phyloP scores from a whole-genome alignment of 805 yeast genomes.

The Cyberlindnera xishuangbannaensis region DNA sequence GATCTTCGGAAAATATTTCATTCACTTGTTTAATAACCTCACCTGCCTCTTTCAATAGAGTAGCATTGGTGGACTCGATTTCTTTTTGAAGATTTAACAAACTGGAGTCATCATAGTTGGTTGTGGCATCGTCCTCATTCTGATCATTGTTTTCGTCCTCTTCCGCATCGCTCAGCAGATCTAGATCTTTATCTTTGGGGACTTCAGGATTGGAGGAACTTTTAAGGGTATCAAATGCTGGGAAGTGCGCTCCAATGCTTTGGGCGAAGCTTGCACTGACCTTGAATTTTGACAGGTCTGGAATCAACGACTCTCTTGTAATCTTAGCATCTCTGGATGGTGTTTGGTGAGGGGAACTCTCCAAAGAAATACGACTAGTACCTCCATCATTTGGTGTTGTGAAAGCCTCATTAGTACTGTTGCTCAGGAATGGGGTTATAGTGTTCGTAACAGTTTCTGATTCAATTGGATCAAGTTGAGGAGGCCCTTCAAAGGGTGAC shows the following conservation, averaged over 20 bases:
- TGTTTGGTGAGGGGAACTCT: conserved; percentile 10
- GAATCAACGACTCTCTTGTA: conserved; percentile 25
- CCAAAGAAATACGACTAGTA: conserved; percentile 7
- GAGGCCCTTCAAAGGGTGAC: no score
- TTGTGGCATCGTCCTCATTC: conserved; percentile 5
- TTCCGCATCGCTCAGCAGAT: conserved; percentile 7
- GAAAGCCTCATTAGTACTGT: conserved; percentile 1
- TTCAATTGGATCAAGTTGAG: no score
- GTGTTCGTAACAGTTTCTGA: no score
- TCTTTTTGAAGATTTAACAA: conserved; percentile 21
- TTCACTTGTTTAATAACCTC: conserved; percentile 24
- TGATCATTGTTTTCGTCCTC: conserved; percentile 7
- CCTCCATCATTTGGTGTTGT: conserved; percentile 14
- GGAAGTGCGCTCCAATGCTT: conserved; percentile 10
- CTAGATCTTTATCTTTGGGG: conserved; percentile 5
- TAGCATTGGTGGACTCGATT: conserved; percentile 19
- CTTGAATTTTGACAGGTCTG: conserved; percentile 28
- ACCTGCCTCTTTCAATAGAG: conserved; percentile 24
- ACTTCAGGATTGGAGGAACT: background rate
- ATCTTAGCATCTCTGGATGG: conserved; percentile 8
- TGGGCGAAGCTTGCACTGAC: conserved; percentile 33
- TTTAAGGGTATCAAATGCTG: background rate
- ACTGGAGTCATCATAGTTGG: conserved; percentile 11
- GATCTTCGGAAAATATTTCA: conserved; percentile 14
- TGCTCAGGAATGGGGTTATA: background rate